Percentiles rank a stretch among this genome's conserved stretches.
phyloP scores from a whole-genome alignment of 176 grass and related monocot species.

The Raddia distichophylla region DNA sequence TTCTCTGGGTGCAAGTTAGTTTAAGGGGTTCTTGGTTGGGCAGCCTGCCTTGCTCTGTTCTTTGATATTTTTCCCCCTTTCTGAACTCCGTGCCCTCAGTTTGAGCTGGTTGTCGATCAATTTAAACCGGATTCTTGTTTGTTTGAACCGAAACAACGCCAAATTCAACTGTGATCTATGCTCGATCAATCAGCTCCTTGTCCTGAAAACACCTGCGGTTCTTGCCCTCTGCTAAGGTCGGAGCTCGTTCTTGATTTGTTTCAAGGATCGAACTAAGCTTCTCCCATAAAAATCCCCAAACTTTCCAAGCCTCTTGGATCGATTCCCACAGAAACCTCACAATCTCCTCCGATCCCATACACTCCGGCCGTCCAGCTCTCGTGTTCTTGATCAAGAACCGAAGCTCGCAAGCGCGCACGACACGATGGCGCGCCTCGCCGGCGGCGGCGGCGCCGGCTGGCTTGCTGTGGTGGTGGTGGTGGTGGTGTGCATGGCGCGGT shows the following conservation, averaged over 20 bases:
- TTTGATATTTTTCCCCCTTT: neutral
- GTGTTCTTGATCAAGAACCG: no score
- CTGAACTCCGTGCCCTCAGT: neutral
- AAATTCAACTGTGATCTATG: no score
- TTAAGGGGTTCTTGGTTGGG: neutral
- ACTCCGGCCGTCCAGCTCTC: neutral
- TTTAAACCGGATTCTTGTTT: neutral
- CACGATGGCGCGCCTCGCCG: neutral
- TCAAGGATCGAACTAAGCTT: neutral
- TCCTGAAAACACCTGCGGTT: neutral
- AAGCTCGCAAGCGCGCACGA: no score
- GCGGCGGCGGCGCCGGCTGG: neutral
- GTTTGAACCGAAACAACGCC: neutral
- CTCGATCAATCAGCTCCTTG: neutral
- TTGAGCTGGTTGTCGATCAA: neutral
- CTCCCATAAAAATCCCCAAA: neutral
- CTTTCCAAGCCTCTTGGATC: neutral
- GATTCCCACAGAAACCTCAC: neutral
- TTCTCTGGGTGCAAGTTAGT: neutral
- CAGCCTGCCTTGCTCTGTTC: neutral
- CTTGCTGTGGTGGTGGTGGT: no score
- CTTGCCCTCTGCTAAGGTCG: no score
- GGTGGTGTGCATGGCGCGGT: slow-evolving; percentile 36
- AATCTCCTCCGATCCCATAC: neutral
- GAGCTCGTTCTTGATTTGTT: neutral